Base-by-base conservation (phyloP, 768 basidiomycete species). In the Mycena albidolilacea region DNA sequence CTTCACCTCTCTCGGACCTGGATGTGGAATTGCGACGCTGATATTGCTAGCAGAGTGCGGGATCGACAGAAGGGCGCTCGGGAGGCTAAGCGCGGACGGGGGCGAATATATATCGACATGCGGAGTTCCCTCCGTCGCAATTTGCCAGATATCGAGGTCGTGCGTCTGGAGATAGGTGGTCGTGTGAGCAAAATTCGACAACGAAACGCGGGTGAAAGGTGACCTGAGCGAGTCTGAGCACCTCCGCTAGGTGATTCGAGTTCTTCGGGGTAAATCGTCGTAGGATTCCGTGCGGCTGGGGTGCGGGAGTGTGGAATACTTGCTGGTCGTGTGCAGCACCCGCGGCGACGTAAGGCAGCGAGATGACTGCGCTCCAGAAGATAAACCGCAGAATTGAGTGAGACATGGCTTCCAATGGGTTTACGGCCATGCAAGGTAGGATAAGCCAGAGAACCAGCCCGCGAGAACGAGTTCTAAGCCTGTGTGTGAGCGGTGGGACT, bases 71-170 rank as follows among this genome's bases (percentile, higher is more conserved):
- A 76, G 64, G 23, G 71, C 52, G 59, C 72, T 8, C 78, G 68
- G 64, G 59, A 73, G 71, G 43, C 77, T 30, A 70, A 73, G 21
- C 61, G 77, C 61, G 62, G 69, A 46, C 54, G 75, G 67, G 85
- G 82, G 46, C 52, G 84, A 82, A 76, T 88, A 89, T 54, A 91
- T 78, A 68, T 91, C 90, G 68, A 90, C 83, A 72, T 88, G 81
- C 9, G 85, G 81, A 10, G 64, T 76, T 1, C 83, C 37, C 15
- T 58, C 58, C 14, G 63, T 8, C 43, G 60, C 80, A 19, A 85
- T 79, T 69, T 88, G 86, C 90, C 90, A 91, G 7, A 91, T 74
- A 75, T 90, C 89, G 52, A 88, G 82, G 64, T 84, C 78, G 65
- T 86, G 77, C 23, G 81, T 78, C 90, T 90, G 63, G 6, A 59